A percentile compares a stretch with the other conserved stretches of the same genome.
Conservation (phyloP, 2,329 filamentous ascomycete species). For the Trichoderma oligosporum region DNA sequence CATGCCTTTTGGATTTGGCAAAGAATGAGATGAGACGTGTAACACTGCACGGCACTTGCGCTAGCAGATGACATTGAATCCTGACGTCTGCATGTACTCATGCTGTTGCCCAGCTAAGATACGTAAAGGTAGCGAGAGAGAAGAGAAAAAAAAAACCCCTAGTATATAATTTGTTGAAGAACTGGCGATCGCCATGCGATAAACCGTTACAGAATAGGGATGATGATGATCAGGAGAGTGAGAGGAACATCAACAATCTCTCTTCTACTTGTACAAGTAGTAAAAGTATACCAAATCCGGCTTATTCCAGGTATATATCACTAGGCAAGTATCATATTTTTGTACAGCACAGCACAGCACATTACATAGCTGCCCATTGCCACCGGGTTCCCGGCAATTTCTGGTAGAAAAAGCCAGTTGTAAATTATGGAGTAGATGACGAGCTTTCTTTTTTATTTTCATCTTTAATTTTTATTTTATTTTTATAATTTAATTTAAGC, state of each 20-base stretch:
- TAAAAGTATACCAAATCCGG: neutral
- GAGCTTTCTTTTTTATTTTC: neutral
- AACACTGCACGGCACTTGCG: too few species aligned
- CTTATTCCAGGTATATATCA: conserved; percentile 8
- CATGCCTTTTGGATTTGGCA: neutral
- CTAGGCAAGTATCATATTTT: neutral
- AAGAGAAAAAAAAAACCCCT: too few species aligned
- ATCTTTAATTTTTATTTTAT: neutral
- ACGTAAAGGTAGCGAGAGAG: too few species aligned
- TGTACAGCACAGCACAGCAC: neutral
- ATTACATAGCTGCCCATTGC: conserved; percentile 7
- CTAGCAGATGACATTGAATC: conserved; percentile 9
- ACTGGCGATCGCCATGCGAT: conserved; percentile 2
- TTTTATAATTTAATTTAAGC: too few species aligned
- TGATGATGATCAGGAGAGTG: conserved; percentile 11
- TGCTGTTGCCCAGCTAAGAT: neutral
- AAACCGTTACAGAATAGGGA: neutral
- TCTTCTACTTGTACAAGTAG: too few species aligned
- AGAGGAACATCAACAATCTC: neutral
- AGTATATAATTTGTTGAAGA: conserved; percentile 5
- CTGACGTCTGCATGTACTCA: conserved; percentile 12
- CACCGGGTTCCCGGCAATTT: conserved; percentile 4
- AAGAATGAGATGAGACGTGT: conserved; percentile 6
- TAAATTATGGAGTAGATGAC: neutral
- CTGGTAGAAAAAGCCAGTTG: neutral